Base-by-base conservation (phyloP, 208 protist species). In the Tritrichomonas foetus region DNA sequence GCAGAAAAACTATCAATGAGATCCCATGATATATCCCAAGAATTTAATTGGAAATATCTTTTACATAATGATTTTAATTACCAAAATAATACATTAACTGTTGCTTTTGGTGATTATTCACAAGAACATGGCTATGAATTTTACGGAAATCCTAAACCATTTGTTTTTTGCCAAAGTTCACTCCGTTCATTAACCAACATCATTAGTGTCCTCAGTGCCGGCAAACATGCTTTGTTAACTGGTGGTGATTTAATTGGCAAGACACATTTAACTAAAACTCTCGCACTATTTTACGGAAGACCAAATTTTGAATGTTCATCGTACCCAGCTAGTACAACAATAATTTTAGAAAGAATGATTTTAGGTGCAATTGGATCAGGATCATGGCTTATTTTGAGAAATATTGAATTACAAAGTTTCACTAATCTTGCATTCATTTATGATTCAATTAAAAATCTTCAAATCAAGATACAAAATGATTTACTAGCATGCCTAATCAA, bases 111-210 rank as follows among this genome's bases (percentile, higher is more conserved):
- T 3, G 78, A 89, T 57, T 2, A 14, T 39, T 33, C 41, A 39
- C 14, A 47, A 47, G 78, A 89, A 57, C 78, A 89, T 36, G 78
- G 78, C 1, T 89, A 89, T 36, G 78, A 89, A 57, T 89, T 89
- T 49, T 89, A 27, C 13, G 78, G 78, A 11, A 53, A 25, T 16
- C 9, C 47, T 39, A 53, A n/a, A 33, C 41, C 33, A 89, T 89
- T 41, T 49, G 41, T 89, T 14, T 89, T 57, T 49, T 53, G 14
- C 39, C 78, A 25, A 57, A 27, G 20, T 0, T 89, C 78, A 13
- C 20, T 44, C 11, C 8, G 47, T 22, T 22, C 47, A 3, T 33
- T 89, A 11, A 61, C 33, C 11, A 89, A 89, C 47, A 27, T 49
- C 2, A 27, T 36, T 9, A 61, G 11, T 39, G 30, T 27, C 33